A percentile compares a stretch with the other conserved stretches of the same genome.
phyloP scores from a whole-genome alignment of 2,329 filamentous ascomycete genomes.

The Cordyceps pruinosa region DNA sequence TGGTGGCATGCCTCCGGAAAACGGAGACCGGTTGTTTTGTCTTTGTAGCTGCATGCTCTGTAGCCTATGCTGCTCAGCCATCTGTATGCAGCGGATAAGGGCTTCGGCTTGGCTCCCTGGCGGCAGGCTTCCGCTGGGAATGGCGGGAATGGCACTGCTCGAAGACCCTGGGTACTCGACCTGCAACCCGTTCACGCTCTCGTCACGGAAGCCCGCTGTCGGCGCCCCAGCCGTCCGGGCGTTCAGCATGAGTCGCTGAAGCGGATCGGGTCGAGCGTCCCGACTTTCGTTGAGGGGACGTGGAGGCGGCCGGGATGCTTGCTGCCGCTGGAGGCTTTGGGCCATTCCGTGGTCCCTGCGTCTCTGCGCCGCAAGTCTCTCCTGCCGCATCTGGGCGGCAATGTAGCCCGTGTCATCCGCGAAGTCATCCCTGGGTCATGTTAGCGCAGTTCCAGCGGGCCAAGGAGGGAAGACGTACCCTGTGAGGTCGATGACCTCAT shows the following conservation, averaged over 20 bases:
- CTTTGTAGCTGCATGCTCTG: neutral
- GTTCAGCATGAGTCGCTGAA: constrained; percentile 24
- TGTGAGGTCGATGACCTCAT: constrained; percentile 35
- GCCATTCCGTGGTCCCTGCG: constrained; percentile 24
- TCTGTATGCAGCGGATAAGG: neutral
- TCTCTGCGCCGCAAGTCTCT: constrained; percentile 26
- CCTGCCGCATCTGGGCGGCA: constrained; percentile 29
- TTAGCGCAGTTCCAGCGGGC: constrained; percentile 13
- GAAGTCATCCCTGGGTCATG: constrained; percentile 27
- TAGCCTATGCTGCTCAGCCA: neutral
- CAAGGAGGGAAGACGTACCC: constrained; percentile 26
- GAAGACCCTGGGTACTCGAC: neutral
- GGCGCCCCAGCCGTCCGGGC: constrained; percentile 18
- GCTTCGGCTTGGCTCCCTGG: neutral
- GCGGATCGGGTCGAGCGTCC: constrained; percentile 18
- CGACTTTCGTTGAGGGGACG: neutral
- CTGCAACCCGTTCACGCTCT: neutral
- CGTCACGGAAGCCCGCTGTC: neutral
- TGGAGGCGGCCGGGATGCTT: neutral
- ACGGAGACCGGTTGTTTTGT: too few relatives aligned
- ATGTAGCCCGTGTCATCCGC: constrained; percentile 23
- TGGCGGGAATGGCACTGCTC: neutral
- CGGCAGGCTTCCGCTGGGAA: neutral
- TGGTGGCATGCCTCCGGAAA: neutral
- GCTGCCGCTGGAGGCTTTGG: constrained; percentile 20